These are phyloP conservation scores for Monosporozyma siamensis DNA, from an alignment of 805 yeast species.

Conservation along the genomic window DNA sequence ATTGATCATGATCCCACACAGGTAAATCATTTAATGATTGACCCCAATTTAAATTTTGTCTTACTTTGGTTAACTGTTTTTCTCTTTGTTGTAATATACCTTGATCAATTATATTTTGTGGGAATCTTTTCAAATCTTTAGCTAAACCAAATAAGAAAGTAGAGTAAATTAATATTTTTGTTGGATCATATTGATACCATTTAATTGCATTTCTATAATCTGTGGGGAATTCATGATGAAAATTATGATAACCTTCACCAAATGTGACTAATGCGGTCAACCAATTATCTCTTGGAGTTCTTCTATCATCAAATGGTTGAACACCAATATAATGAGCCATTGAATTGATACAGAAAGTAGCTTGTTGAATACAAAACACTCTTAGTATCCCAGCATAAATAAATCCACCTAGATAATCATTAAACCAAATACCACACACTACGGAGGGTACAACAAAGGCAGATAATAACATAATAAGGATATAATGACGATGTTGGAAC, in stretches of 20 bases:
- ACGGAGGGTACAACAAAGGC: slow-evolving; percentile 56
- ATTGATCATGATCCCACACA: slow-evolving; percentile 61
- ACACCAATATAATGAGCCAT: slow-evolving; percentile 80
- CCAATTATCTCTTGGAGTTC: slow-evolving; percentile 80
- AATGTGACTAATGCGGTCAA: slow-evolving; percentile 74
- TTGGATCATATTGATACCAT: slow-evolving; percentile 86
- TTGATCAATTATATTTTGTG: slow-evolving; percentile 74
- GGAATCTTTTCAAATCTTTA: slow-evolving; percentile 63
- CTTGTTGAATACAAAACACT: slow-evolving; percentile 68
- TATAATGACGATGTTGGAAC: slow-evolving; percentile 73
- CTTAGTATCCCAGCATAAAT: slow-evolving; percentile 67
- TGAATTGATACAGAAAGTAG: slow-evolving; percentile 79
- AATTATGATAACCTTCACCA: slow-evolving; percentile 86
- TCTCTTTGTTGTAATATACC: slow-evolving; percentile 77
- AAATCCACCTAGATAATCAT: slow-evolving; percentile 64
- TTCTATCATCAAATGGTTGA: slow-evolving; percentile 79
- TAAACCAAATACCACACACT: slow-evolving; percentile 45
- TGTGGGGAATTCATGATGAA: slow-evolving; percentile 85
- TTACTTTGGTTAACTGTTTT: slow-evolving; percentile 61
- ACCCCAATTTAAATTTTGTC: slow-evolving; percentile 66
- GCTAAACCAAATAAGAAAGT: slow-evolving; percentile 61
- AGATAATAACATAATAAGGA: slow-evolving; percentile 48
- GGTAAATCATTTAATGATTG: slow-evolving; percentile 56
- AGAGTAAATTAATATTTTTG: slow-evolving; percentile 52
- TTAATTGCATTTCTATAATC: slow-evolving; percentile 81